Base-by-base conservation (phyloP, 2,329 filamentous ascomycete genomes). In the Mollisia scopiformis region DNA sequence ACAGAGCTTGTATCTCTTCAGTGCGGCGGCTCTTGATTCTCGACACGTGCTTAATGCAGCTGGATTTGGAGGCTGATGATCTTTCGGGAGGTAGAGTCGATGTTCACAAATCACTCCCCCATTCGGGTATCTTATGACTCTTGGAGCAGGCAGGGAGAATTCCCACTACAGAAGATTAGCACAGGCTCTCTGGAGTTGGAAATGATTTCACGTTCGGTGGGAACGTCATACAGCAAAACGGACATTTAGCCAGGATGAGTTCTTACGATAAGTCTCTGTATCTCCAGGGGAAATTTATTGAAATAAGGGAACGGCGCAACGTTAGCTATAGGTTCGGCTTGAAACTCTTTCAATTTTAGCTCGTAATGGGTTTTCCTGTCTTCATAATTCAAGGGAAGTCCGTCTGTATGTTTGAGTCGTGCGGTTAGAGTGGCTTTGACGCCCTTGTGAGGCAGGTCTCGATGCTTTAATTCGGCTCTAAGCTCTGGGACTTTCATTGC, bases 251-350 rank as follows among this genome's bases (percentile, higher is more conserved):
- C n/a, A n/a, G n/a, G n/a, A n/a, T n/a, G n/a, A n/a, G n/a, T n/a
- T n/a, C n/a, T n/a, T n/a, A n/a, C n/a, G 5, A 65, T 61, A 7
- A 37, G 27, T 1, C 41, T 51, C 13, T 61, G 60, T 19, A 65
- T 55, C 46, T 65, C 61, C 1, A 33, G n/a, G 6, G 63, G 63
- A 13, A 65, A 31, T 23, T 35, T 39, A 4, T 25, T 28, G 33
- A 65, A 65, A 6, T n/a, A 27, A 41, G 59, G 21, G 47, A 61
- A 54, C 10, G 23, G 21, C 3, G 43, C 28, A 23, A 47, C 43
- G 14, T 47, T 47, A 3, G 16, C 43, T 28, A 47, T 4, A 25
- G 43, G 23, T 47, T 21, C 21, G 3, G 43, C 21, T 47, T 47
- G 43, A 16, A 14, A 47, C 16, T 27, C 25, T 25, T 47, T 25